A percentile compares a stretch with the other conserved stretches of the same genome.
Evolutionary conservation across 208 protist species (phyloP).

Genomic region (Trypanosoma platydactyli): DNA sequence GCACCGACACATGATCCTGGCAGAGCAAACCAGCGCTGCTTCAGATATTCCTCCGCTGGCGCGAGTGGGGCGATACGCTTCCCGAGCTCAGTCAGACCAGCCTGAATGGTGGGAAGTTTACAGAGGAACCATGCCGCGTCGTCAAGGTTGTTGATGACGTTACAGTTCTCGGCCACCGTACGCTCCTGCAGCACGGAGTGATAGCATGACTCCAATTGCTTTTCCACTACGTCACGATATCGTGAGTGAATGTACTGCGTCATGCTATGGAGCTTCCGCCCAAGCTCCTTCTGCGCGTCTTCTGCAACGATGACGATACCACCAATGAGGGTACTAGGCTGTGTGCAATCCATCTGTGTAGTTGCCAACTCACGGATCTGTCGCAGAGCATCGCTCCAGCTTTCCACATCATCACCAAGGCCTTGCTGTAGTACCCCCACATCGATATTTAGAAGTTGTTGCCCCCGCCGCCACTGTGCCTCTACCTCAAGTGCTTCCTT

Average conservation of each 20-base stretch:
- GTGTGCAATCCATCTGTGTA: constrained; percentile 85
- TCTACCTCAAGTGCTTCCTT: constrained; percentile 74
- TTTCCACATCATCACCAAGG: constrained; percentile 70
- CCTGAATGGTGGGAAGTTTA: constrained; percentile 76
- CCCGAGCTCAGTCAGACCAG: constrained; percentile 62
- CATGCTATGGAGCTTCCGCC: constrained; percentile 79
- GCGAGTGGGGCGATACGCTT: constrained; percentile 56
- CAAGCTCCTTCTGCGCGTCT: constrained; percentile 84
- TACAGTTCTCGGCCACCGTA: constrained; percentile 70
- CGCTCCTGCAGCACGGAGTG: constrained; percentile 55
- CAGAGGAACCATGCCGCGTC: constrained; percentile 75
- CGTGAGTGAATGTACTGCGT: constrained; percentile 75
- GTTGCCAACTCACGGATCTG: constrained; percentile 67
- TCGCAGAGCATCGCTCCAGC: constrained; percentile 65
- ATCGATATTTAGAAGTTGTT: constrained; percentile 86
- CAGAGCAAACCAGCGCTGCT: constrained; percentile 87
- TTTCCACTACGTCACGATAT: constrained; percentile 82
- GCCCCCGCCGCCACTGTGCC: constrained; percentile 76
- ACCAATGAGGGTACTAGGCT: constrained; percentile 82
- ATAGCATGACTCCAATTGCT: constrained; percentile 57
- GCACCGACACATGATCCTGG: constrained; percentile 92
- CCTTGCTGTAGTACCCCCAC: constrained; percentile 80
- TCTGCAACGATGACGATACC: constrained; percentile 83
- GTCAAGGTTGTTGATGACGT: constrained; percentile 88
- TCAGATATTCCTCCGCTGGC: constrained; percentile 86